Percentiles rank a stretch among this genome's conserved stretches.
Evolutionary conservation across 805 yeast genomes (phyloP).

Genomic region (Saccharomycopsis oosterbeekiorum): DNA sequence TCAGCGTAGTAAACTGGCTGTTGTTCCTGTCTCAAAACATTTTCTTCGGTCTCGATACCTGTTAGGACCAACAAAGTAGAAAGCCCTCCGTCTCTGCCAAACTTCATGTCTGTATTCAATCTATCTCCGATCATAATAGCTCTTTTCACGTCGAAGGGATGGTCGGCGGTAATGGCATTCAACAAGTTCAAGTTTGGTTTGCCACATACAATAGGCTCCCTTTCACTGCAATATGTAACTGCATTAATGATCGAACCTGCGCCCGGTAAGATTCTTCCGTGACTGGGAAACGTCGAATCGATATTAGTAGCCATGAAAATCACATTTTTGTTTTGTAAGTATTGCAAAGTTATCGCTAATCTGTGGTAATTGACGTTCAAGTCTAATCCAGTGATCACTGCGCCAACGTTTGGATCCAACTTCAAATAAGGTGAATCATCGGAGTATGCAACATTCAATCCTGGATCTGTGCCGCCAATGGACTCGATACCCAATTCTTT

Average conservation of each 20-base stretch:
- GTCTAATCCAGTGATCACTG: constrained; percentile 86
- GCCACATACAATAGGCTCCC: constrained; percentile 85
- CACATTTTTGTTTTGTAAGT: constrained; percentile 52
- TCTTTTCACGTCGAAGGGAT: constrained; percentile 40
- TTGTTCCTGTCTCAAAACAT: constrained; percentile 34
- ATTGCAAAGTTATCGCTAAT: constrained; percentile 72
- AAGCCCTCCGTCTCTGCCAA: constrained; percentile 80
- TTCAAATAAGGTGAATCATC: constrained; percentile 44
- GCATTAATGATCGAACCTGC: constrained; percentile 88
- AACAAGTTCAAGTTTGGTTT: constrained; percentile 87
- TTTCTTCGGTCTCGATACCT: constrained; percentile 77
- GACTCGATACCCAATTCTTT: constrained; percentile 61
- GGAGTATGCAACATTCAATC: constrained; percentile 43
- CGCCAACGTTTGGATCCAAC: constrained; percentile 67
- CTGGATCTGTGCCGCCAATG: constrained; percentile 76
- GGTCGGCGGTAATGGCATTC: constrained; percentile 71
- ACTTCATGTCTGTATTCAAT: constrained; percentile 87
- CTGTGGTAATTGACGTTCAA: constrained; percentile 69
- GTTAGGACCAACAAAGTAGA: constrained; percentile 82
- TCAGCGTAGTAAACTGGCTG: constrained; percentile 61
- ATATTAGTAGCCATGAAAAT: constrained; percentile 88
- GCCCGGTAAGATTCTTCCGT: constrained; percentile 81
- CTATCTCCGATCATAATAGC: constrained; percentile 95
- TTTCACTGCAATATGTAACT: constrained; percentile 63
- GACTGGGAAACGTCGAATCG: constrained; percentile 88